These are phyloP conservation scores for Gorgonomyces haynaldii DNA, from an alignment of 192 early-diverging fungal genomes.

Conservation along the genomic window DNA sequence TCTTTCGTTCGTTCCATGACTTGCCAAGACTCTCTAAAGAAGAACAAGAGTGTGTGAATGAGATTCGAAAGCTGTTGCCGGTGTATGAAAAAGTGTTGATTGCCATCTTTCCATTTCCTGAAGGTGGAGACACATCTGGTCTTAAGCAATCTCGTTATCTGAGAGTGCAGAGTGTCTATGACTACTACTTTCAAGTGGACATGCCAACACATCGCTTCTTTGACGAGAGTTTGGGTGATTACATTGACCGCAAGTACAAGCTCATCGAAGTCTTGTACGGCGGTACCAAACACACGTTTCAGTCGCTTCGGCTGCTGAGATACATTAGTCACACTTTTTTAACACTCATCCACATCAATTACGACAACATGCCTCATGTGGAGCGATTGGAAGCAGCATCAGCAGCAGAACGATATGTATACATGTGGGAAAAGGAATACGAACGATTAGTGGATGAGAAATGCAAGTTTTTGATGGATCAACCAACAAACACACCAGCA, in stretches of 20 bases:
- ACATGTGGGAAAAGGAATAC: slow-evolving; percentile 27
- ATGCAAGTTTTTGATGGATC: slow-evolving; percentile 6
- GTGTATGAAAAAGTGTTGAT: slow-evolving; percentile 32
- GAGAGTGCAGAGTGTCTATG: slow-evolving; percentile 27
- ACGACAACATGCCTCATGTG: slow-evolving; percentile 26
- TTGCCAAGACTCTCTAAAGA: slow-evolving; percentile 5
- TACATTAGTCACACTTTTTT: slow-evolving; percentile 36
- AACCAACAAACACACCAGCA: not conserved
- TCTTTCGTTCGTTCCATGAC: too few relatives aligned
- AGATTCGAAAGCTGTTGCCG: slow-evolving; percentile 18
- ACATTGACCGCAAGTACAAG: slow-evolving; percentile 25
- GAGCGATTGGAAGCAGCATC: slow-evolving; percentile 30
- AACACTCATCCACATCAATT: slow-evolving; percentile 20
- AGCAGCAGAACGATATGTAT: slow-evolving; percentile 21
- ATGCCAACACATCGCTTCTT: not conserved
- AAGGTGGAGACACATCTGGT: slow-evolving; percentile 19
- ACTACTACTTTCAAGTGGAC: slow-evolving; percentile 28
- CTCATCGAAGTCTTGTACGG: slow-evolving; percentile 40
- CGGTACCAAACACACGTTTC: slow-evolving; percentile 39
- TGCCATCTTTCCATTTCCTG: slow-evolving; percentile 23
- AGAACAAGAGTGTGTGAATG: slow-evolving; percentile 2
- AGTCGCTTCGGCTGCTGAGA: slow-evolving; percentile 34
- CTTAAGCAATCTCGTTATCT: slow-evolving; percentile 11
- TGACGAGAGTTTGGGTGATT: slow-evolving; percentile 22
- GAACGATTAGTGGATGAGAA: slow-evolving; percentile 6